These are phyloP conservation scores for Pholiota conissans DNA, from an alignment of 768 basidiomycete species.

Conservation along the genomic window DNA sequence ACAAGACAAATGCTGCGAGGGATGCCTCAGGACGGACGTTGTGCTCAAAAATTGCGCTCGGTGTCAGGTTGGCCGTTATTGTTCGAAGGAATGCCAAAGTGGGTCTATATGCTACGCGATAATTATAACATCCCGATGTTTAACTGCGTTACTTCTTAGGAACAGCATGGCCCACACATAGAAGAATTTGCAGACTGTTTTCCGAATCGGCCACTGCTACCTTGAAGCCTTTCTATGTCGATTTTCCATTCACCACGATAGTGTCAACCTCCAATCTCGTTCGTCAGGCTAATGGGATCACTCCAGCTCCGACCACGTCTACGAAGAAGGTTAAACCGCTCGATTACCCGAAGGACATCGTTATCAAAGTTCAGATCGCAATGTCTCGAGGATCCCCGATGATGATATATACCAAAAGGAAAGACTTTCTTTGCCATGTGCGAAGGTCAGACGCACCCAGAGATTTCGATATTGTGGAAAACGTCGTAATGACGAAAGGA, in stretches of 20 bases:
- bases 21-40: slow-evolving; percentile 26
- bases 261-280: slow-evolving; percentile 20
- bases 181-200: slow-evolving; percentile 47
- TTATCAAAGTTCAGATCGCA: slow-evolving; percentile 59
- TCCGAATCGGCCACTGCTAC: slow-evolving; percentile 41
- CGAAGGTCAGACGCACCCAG: slow-evolving; percentile 26
- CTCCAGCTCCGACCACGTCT: neutral
- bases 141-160: slow-evolving; percentile 17
- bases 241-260: no score
- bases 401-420: slow-evolving; percentile 53
- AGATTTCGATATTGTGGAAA: slow-evolving; percentile 41
- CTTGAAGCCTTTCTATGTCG: slow-evolving; percentile 42
- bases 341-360: slow-evolving; percentile 35
- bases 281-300: neutral
- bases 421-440: slow-evolving; percentile 50
- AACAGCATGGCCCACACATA: slow-evolving; percentile 48
- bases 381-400: neutral
- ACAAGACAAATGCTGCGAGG: slow-evolving; percentile 47
- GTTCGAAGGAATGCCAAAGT: slow-evolving; percentile 57
- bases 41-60: slow-evolving; percentile 41
- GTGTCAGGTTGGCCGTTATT: slow-evolving; percentile 51
- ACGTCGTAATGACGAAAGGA: slow-evolving; percentile 41
- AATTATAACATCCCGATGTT: neutral
- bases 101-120: slow-evolving; percentile 13
- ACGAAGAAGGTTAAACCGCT: neutral